These are phyloP conservation scores for Irineochytrium annulatum DNA, from an alignment of 192 early-diverging fungal species.

Conservation along the genomic window DNA sequence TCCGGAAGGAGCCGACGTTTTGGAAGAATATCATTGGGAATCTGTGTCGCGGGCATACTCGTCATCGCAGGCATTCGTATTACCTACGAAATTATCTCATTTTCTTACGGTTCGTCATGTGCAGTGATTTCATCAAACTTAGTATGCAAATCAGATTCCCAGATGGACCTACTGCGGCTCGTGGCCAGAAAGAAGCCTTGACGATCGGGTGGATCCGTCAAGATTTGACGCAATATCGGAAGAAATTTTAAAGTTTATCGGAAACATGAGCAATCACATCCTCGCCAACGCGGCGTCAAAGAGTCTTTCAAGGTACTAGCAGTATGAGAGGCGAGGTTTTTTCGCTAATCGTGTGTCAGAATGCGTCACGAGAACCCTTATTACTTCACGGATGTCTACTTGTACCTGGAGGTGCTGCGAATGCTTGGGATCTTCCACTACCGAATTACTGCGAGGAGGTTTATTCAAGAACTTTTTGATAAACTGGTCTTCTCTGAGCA, in stretches of 20 bases:
- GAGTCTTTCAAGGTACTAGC: slow-evolving; percentile 59
- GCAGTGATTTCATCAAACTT: too few species aligned
- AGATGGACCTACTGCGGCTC: slow-evolving; percentile 39
- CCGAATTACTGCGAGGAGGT: slow-evolving; percentile 65
- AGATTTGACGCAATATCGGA: slow-evolving; percentile 44
- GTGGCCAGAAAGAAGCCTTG: slow-evolving; percentile 14
- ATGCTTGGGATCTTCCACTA: slow-evolving; percentile 67
- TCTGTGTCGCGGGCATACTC: slow-evolving; percentile 53
- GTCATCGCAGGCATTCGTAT: too few species aligned
- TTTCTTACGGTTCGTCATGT: background rate
- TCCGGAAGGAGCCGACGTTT: slow-evolving; percentile 60
- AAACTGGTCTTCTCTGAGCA: slow-evolving; percentile 52
- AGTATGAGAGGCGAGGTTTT: too few species aligned
- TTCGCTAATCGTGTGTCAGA: slow-evolving; percentile 35
- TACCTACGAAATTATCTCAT: background rate
- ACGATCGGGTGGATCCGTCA: background rate
- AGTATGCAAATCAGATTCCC: too few species aligned
- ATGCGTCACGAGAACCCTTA: slow-evolving; percentile 56
- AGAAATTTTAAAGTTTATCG: slow-evolving; percentile 67
- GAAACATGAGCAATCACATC: slow-evolving; percentile 80
- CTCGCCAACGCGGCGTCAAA: slow-evolving; percentile 73
- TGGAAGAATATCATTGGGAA: slow-evolving; percentile 75
- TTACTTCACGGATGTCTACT: slow-evolving; percentile 46
- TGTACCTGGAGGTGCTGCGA: slow-evolving; percentile 61
- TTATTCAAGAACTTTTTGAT: slow-evolving; percentile 75